Conservation (phyloP, 2,329 filamentous ascomycete genomes). For the Cephalotrichum gorgonifer region DNA sequence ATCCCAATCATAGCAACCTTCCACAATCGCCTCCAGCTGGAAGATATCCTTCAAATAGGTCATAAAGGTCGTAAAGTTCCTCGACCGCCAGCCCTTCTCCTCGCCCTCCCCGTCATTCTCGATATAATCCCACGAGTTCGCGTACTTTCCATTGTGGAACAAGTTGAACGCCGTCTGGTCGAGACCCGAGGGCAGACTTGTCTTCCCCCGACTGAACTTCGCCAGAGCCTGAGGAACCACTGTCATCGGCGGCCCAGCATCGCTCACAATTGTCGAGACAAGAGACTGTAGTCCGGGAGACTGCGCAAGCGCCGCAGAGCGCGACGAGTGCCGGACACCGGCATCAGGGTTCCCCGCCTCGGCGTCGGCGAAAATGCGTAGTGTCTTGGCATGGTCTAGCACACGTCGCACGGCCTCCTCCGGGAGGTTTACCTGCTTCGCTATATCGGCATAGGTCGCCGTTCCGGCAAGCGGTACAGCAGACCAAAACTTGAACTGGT, state of each 20-base stretch:
- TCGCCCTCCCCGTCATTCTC: slow-evolving; percentile 29
- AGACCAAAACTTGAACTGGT: slow-evolving; percentile 41
- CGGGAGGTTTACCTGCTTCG: slow-evolving; percentile 28
- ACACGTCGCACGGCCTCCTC: slow-evolving; percentile 38
- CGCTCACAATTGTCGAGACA: slow-evolving; percentile 44
- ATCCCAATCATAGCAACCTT: slow-evolving; percentile 43
- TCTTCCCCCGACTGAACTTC: slow-evolving; percentile 34
- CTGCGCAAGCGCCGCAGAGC: slow-evolving; percentile 38
- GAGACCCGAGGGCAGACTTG: slow-evolving; percentile 14
- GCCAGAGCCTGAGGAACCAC: slow-evolving; percentile 34
- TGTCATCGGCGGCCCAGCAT: slow-evolving; percentile 38
- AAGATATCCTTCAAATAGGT: slow-evolving; percentile 36
- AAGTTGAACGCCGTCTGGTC: slow-evolving; percentile 40
- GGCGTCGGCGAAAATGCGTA: slow-evolving; percentile 43
- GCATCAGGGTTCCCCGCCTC: slow-evolving; percentile 33
- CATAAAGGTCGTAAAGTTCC: slow-evolving; percentile 34
- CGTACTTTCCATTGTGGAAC: slow-evolving; percentile 36
- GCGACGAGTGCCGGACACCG: slow-evolving; percentile 34
- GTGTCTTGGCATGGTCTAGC: slow-evolving; percentile 47
- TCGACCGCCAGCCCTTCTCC: slow-evolving; percentile 24
- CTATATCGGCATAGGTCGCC: slow-evolving; percentile 29
- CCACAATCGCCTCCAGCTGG: slow-evolving; percentile 40
- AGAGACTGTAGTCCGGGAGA: slow-evolving; percentile 39
- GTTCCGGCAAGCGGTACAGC: slow-evolving; percentile 35
- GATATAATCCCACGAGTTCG: slow-evolving; percentile 26